Percentiles rank a stretch among this genome's conserved stretches.
These are phyloP conservation scores for Verticillium alfalfae DNA, from an alignment of 2,329 filamentous ascomycete genomes.

Conservation along the genomic window DNA sequence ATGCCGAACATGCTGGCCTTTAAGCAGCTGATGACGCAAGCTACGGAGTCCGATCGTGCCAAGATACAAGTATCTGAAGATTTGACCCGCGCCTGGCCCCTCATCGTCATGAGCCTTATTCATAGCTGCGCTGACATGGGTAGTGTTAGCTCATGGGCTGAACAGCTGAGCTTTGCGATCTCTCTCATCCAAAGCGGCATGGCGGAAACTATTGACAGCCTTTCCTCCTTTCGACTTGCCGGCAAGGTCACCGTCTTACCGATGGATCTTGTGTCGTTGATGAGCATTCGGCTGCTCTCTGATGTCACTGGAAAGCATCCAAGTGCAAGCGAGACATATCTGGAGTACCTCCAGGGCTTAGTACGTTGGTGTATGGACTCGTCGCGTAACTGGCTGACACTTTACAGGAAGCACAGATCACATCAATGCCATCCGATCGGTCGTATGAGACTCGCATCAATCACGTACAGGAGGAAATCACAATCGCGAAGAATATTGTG, in stretches of 20 bases:
- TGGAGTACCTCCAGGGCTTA: slow-evolving; percentile 31
- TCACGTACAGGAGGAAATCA: slow-evolving; percentile 33
- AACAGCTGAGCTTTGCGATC: slow-evolving; percentile 22
- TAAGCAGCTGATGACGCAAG: not conserved
- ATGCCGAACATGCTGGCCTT: not conserved
- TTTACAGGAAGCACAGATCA: slow-evolving; percentile 31
- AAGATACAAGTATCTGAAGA: slow-evolving; percentile 26
- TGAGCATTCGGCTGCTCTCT: slow-evolving; percentile 29
- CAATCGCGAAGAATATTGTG: slow-evolving; percentile 28
- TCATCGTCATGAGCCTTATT: slow-evolving; percentile 31
- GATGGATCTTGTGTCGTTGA: slow-evolving; percentile 33
- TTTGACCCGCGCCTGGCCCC: slow-evolving; percentile 34
- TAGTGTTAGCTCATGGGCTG: slow-evolving; percentile 16
- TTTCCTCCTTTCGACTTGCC: slow-evolving; percentile 24
- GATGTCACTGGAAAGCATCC: slow-evolving; percentile 30
- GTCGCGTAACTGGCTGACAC: slow-evolving; percentile 5
- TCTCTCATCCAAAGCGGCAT: slow-evolving; percentile 26
- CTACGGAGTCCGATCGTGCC: slow-evolving; percentile 18
- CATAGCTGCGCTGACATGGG: slow-evolving; percentile 8
- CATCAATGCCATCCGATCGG: slow-evolving; percentile 30
- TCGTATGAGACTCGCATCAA: slow-evolving; percentile 33
- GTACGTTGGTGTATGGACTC: slow-evolving; percentile 18
- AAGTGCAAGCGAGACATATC: slow-evolving; percentile 35
- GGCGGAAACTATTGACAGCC: slow-evolving; percentile 24
- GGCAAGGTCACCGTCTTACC: slow-evolving; percentile 32